Conservation (phyloP, 257 asterid genomes). For the Sherardia arvensis region DNA sequence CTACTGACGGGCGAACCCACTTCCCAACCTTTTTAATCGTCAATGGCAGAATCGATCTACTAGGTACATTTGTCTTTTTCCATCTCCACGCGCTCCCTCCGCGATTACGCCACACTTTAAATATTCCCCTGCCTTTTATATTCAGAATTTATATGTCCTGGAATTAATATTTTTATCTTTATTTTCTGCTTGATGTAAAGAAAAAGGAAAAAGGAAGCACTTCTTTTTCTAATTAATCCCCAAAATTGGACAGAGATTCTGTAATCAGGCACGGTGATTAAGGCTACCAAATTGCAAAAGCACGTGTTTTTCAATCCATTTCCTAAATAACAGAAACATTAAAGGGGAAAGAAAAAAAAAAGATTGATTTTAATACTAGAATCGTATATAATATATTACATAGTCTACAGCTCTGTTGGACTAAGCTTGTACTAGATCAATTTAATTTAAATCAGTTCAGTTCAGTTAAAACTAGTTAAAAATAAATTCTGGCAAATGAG, state of each 20-base stretch:
- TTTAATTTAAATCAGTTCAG: too few species aligned
- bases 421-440: too few species aligned
- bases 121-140: background rate
- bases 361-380: background rate
- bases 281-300: background rate
- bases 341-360: background rate
- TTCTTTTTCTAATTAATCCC: background rate
- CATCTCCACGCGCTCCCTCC: conserved; percentile 3
- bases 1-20: conserved; percentile 8
- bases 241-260: background rate
- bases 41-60: conserved; percentile 7
- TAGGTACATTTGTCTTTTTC: conserved; percentile 21
- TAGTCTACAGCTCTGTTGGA: too few species aligned
- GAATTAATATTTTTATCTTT: background rate
- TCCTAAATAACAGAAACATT: background rate
- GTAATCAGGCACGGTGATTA: background rate
- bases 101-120: background rate
- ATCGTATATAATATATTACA: too few species aligned
- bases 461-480: too few species aligned
- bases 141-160: background rate
- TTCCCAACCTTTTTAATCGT: background rate
- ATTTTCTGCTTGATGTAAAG: background rate
- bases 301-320: background rate
- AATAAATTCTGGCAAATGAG: too few species aligned
- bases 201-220: background rate